A percentile compares a stretch with the other conserved stretches of the same genome.
Evolutionary conservation across 148 eudicot species (phyloP).

Genomic region (Polygonum maritimum): DNA sequence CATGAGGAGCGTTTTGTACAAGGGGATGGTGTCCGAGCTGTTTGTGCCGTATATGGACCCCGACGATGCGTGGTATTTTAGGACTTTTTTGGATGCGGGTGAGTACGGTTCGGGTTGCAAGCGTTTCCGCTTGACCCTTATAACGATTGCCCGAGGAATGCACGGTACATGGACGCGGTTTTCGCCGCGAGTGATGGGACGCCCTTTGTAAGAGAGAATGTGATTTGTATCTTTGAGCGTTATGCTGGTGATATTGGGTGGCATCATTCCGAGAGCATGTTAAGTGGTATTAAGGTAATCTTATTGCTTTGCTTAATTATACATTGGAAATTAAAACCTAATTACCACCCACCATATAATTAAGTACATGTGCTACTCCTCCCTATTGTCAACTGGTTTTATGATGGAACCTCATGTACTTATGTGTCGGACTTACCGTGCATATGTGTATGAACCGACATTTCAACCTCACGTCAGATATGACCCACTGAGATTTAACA

Average conservation of each 20-base stretch:
- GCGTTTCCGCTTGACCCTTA: conserved; percentile 85
- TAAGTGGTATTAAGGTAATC: conserved; percentile 74
- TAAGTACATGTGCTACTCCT: too few species aligned
- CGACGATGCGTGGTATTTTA: conserved; percentile 88
- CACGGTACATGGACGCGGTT: conserved; percentile 79
- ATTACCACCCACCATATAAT: too few species aligned
- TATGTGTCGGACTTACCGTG: too few species aligned
- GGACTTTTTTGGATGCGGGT: conserved; percentile 98
- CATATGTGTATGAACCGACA: too few species aligned
- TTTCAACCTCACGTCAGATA: too few species aligned
- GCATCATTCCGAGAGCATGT: conserved; percentile 78
- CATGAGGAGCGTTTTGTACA: conserved; percentile 72
- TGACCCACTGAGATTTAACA: too few species aligned
- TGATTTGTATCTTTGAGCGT: conserved; percentile 80
- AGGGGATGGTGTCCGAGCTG: conserved; percentile 79
- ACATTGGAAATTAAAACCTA: too few species aligned
- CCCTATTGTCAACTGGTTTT: too few species aligned
- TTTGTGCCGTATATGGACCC: conserved; percentile 99
- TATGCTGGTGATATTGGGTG: conserved; percentile 84
- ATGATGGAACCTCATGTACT: too few species aligned
- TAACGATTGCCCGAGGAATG: conserved; percentile 89
- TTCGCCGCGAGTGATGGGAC: conserved; percentile 76
- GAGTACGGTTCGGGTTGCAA: conserved; percentile 84
- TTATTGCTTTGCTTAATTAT: too few species aligned
- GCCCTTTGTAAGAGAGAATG: conserved; percentile 66